Percentiles rank a stretch among this genome's conserved stretches.
These are phyloP conservation scores for Candida qinlingensis DNA, from an alignment of 805 yeast species.

Conservation along the genomic window DNA sequence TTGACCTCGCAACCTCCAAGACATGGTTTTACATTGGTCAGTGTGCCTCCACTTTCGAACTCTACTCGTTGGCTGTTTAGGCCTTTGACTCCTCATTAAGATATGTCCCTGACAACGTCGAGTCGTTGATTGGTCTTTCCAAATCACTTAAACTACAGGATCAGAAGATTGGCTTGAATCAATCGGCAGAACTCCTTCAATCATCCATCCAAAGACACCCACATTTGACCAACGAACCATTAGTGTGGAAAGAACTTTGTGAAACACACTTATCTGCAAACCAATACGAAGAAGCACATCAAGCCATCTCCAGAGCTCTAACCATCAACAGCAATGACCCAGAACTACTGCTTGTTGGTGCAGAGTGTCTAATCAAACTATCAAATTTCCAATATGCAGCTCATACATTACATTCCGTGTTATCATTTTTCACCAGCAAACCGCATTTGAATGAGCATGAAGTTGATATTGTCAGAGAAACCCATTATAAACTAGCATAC, in stretches of 20 bases:
- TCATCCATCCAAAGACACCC: slow-evolving; percentile 27
- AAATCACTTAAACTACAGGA: slow-evolving; percentile 14
- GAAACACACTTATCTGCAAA: slow-evolving; percentile 45
- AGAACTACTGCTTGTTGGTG: slow-evolving; percentile 41
- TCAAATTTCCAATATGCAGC: slow-evolving; percentile 42
- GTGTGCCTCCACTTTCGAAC: slow-evolving; percentile 20
- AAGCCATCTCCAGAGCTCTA: slow-evolving; percentile 39
- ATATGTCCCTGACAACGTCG: slow-evolving; percentile 21
- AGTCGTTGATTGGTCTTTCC: slow-evolving; percentile 14
- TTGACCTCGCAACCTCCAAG: slow-evolving; percentile 11
- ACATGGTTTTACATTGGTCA: slow-evolving; percentile 22
- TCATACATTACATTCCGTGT: slow-evolving; percentile 40
- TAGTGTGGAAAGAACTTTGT: slow-evolving; percentile 44
- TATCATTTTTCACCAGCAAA: slow-evolving; percentile 31
- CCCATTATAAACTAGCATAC: slow-evolving; percentile 52
- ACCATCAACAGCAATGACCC: slow-evolving; percentile 37
- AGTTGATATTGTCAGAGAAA: slow-evolving; percentile 43
- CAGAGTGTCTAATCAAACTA: slow-evolving; percentile 41
- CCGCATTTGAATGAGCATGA: slow-evolving; percentile 27
- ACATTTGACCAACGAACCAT: slow-evolving; percentile 32
- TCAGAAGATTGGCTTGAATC: slow-evolving; percentile 11
- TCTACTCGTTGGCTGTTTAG: slow-evolving; percentile 15
- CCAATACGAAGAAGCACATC: slow-evolving; percentile 48
- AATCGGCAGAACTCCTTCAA: slow-evolving; percentile 17
- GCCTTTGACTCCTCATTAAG: slow-evolving; percentile 21